These are phyloP conservation scores for Elsinoe arachidis DNA, from an alignment of 2,329 filamentous ascomycete genomes.

Conservation along the genomic window DNA sequence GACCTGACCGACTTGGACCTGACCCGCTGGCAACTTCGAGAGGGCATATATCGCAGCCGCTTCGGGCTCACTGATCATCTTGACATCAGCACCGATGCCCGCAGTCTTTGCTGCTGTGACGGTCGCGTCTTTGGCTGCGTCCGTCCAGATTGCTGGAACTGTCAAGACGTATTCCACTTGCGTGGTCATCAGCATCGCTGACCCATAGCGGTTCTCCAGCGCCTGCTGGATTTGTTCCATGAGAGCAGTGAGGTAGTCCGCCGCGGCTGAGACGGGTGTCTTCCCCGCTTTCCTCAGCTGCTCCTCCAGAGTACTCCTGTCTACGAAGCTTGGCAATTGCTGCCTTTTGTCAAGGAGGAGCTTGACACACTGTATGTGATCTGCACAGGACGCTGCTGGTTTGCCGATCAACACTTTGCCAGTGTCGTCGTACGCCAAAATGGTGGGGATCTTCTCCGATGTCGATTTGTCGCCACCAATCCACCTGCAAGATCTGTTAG, in stretches of 20 bases:
- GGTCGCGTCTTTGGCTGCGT: conserved; percentile 77
- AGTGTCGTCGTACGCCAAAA: conserved; percentile 50
- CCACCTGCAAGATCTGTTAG: conserved; percentile 44
- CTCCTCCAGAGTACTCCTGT: conserved; percentile 59
- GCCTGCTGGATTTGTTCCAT: conserved; percentile 73
- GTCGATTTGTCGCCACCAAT: conserved; percentile 77
- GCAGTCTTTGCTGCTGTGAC: conserved; percentile 68
- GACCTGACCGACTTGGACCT: conserved; percentile 18
- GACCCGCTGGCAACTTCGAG: conserved; percentile 42
- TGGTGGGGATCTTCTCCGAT: conserved; percentile 78
- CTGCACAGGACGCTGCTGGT: conserved; percentile 69
- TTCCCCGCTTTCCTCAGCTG: conserved; percentile 67
- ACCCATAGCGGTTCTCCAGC: conserved; percentile 54
- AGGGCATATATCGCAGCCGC: conserved; percentile 49
- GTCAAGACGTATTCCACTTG: conserved; percentile 73
- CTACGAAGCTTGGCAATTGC: conserved; percentile 72
- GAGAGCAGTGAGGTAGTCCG: conserved; percentile 69
- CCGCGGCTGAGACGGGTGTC: conserved; percentile 69
- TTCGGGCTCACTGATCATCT: conserved; percentile 66
- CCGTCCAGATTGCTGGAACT: conserved; percentile 76
- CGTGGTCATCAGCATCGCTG: conserved; percentile 39
- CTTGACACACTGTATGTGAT: conserved; percentile 72
- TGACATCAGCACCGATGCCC: conserved; percentile 66
- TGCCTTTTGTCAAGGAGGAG: conserved; percentile 73
- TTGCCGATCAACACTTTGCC: conserved; percentile 53